Conservation (phyloP, 1,139 yeast genomes). For the Saccharomycopsis hybrid region DNA sequence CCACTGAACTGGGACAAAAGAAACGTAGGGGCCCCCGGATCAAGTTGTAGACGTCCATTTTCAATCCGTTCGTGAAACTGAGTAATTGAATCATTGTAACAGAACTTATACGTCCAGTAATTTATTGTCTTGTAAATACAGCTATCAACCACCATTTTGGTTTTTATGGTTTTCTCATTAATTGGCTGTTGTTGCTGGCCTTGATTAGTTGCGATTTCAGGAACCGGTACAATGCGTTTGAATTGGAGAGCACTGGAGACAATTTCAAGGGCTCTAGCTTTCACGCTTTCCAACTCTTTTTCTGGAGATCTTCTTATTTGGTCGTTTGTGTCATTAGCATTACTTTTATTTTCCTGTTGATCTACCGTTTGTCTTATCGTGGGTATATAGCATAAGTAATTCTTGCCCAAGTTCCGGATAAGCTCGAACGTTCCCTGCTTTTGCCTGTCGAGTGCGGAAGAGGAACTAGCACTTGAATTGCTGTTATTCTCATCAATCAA, state of each 20-base stretch:
- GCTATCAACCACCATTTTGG: neutral
- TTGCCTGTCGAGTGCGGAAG: no score
- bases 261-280: neutral
- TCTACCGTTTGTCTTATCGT: neutral
- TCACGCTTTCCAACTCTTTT: neutral
- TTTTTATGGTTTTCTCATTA: no score
- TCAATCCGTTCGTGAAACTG: constrained; percentile 16
- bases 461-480: no score
- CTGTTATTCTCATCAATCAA: neutral
- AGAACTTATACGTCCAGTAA: constrained; percentile 21
- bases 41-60: neutral
- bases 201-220: no score
- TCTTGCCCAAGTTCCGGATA: neutral
- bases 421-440: neutral
- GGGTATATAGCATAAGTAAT: constrained; percentile 9
- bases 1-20: neutral
- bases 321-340: neutral
- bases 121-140: constrained; percentile 9
- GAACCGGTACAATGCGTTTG: neutral
- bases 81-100: constrained; percentile 12
- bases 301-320: neutral
- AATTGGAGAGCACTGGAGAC: no score
- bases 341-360: neutral
- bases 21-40: constrained; percentile 3
- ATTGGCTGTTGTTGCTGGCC: no score